phyloP scores from a whole-genome alignment of 2,329 filamentous ascomycete genomes.

The Ophiostoma quercus region DNA sequence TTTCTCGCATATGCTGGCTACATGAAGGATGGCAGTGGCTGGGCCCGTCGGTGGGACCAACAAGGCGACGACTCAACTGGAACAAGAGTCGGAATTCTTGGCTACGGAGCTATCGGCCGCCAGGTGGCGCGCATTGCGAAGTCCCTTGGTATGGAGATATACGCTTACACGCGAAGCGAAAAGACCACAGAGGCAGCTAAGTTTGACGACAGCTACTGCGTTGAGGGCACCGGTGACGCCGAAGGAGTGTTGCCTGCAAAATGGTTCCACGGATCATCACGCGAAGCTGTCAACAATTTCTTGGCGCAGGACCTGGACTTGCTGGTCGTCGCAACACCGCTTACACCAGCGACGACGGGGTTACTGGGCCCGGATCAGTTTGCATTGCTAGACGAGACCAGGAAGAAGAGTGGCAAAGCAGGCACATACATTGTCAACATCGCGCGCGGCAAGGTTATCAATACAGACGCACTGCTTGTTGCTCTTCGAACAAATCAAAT shows the following conservation, averaged over 20 bases:
- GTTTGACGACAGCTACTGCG: slow-evolving; percentile 59
- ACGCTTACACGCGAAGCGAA: slow-evolving; percentile 68
- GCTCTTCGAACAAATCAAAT: slow-evolving; percentile 48
- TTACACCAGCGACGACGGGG: slow-evolving; percentile 44
- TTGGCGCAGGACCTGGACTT: slow-evolving; percentile 48
- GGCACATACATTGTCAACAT: slow-evolving; percentile 66
- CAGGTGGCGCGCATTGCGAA: slow-evolving; percentile 52
- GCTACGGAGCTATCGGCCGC: slow-evolving; percentile 51
- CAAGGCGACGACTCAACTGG: slow-evolving; percentile 41
- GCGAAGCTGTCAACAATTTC: slow-evolving; percentile 45
- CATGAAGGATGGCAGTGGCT: slow-evolving; percentile 35
- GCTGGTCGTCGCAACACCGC: slow-evolving; percentile 47
- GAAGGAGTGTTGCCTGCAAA: slow-evolving; percentile 43
- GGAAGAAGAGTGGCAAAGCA: slow-evolving; percentile 30
- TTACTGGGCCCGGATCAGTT: slow-evolving; percentile 49
- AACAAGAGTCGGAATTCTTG: slow-evolving; percentile 50
- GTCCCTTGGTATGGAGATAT: slow-evolving; percentile 64
- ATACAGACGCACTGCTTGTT: slow-evolving; percentile 54
- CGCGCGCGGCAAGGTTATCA: slow-evolving; percentile 51
- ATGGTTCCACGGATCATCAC: slow-evolving; percentile 47
- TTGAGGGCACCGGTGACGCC: slow-evolving; percentile 58
- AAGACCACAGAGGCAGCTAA: slow-evolving; percentile 61
- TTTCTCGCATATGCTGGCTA: not conserved
- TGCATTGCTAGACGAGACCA: slow-evolving; percentile 36
- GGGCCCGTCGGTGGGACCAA: slow-evolving; percentile 36